Evolutionary conservation across 2,329 filamentous ascomycete species (phyloP), one percentile per base, ranked within the genome.

Genomic region (Cladophialophora exuberans): DNA sequence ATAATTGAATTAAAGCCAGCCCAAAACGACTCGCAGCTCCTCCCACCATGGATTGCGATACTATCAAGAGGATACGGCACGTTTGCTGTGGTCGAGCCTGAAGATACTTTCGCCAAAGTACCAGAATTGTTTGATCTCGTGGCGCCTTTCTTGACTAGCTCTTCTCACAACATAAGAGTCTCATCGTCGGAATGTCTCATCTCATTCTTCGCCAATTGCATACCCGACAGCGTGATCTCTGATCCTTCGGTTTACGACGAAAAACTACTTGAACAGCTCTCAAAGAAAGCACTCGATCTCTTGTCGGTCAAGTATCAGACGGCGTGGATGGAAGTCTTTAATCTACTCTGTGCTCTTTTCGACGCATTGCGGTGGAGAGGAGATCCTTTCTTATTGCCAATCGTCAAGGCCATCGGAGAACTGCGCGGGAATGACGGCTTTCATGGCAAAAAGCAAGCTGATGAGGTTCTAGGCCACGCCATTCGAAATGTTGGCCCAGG

Each of bases 1-100:
- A 96, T 99, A 63, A 86, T 88, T 10, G 92, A 97, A 70, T 77
- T 99, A 62, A 90, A 93, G 64, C 94, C 94, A 6, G 89, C 91
- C 3, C 84, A 92, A 63, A 96, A 93, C 71, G 94, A 99, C 73
- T 93, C 92, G 2, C 93, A 97, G 72, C 82, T 99, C 26, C 83
- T 97, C 3, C 94, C 94, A 1, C 89, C 94, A 0, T 99, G 94
- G 94, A 90, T 99, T 65, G 94, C 94, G 10, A 94, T 99, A 52
- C 74, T 99, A 18, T 97, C 93, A 10, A 81, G 94, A 71, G 94
- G 92, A 5, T 97, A 97, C 72, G 92, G 97, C 69, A 91, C 97
- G 4, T 90, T 90, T 4, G 88, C 91, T 1, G 90, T 96, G 69
- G 81, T 97, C 48, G 87, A 90, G 63, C 87, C 92, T 2, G 88